Conservation (phyloP, 2,329 filamentous ascomycete genomes). For the Corniculantispora saksenae region DNA sequence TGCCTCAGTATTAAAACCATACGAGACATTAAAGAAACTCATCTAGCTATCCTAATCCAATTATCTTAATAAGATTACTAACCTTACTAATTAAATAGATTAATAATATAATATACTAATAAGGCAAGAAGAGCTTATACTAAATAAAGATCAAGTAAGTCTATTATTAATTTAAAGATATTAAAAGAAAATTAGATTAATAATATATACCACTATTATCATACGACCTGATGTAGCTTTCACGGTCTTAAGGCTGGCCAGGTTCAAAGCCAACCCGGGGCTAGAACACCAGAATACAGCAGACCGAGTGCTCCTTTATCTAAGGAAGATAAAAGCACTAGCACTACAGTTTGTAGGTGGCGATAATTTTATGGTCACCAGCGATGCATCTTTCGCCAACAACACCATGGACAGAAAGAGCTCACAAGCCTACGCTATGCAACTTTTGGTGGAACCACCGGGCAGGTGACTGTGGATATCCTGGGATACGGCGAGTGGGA, state of each 20-base stretch:
- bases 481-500: too few species aligned
- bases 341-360: neutral
- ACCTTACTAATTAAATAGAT: neutral
- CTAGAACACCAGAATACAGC: neutral
- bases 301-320: neutral
- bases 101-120: neutral
- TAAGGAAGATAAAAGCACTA: neutral
- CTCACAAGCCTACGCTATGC: slow-evolving; percentile 17
- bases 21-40: slow-evolving; percentile 11
- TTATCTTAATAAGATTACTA: slow-evolving; percentile 20
- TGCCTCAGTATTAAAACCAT: slow-evolving; percentile 21
- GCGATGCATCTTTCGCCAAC: slow-evolving; percentile 18
- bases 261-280: neutral
- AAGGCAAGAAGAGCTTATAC: neutral
- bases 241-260: neutral
- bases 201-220: neutral
- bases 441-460: slow-evolving; percentile 12
- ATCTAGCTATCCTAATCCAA: slow-evolving; percentile 18
- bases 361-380: neutral
- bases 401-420: slow-evolving; percentile 6
- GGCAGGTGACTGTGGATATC: too few species aligned
- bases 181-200: neutral
- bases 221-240: neutral
- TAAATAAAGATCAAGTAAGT: neutral
- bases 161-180: neutral